Conservation (phyloP, 2,329 filamentous ascomycete species). For the Rhytidhysteron rufulum region DNA sequence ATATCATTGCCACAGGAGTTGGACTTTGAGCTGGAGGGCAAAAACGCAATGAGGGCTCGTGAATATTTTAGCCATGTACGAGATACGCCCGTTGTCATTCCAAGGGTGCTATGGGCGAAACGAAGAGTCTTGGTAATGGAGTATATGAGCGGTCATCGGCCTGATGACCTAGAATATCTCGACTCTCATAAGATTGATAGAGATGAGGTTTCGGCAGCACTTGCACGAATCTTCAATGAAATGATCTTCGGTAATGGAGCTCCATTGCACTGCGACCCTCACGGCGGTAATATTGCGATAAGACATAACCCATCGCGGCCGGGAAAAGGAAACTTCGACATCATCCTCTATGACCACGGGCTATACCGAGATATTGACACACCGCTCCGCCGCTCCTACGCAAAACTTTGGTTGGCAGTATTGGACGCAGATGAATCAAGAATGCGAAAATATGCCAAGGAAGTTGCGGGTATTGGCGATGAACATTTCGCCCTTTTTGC, state of each 20-base stretch:
- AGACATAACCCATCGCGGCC: conserved; percentile 64
- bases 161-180: conserved; percentile 84
- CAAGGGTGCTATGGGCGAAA: conserved; percentile 84
- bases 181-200: conserved; percentile 85
- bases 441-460: conserved; percentile 85
- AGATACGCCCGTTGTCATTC: conserved; percentile 79
- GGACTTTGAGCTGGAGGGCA: conserved; percentile 80
- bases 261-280: conserved; percentile 92
- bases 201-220: conserved; percentile 88
- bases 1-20: conserved; percentile 84
- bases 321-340: conserved; percentile 74
- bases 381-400: conserved; percentile 76
- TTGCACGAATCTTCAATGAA: conserved; percentile 94
- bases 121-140: conserved; percentile 94
- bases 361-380: conserved; percentile 89
- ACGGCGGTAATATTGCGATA: conserved; percentile 93
- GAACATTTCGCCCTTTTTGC: conserved; percentile 94
- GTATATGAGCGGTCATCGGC: conserved; percentile 77
- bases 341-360: conserved; percentile 95
- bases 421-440: conserved; percentile 79
- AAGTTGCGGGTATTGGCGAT: conserved; percentile 84
- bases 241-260: conserved; percentile 95
- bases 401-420: conserved; percentile 95
- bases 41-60: conserved; percentile 75
- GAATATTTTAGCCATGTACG: conserved; percentile 75